Percentiles rank a stretch among this genome's conserved stretches.
phyloP scores from a whole-genome alignment of 306 rosid genomes.

The Rosa multiflora region DNA sequence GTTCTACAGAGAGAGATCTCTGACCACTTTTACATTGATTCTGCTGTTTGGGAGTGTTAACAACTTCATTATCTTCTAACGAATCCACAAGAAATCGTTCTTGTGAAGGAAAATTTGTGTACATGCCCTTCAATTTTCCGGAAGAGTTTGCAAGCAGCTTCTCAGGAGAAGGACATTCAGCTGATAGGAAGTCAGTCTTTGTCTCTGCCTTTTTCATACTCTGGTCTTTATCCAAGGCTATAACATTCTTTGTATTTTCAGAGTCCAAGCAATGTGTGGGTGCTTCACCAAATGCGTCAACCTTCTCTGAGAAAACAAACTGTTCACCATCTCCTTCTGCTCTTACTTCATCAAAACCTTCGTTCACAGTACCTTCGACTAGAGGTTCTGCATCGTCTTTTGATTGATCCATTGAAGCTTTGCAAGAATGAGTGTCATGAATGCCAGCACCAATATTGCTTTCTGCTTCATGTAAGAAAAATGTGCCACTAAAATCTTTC shows the following conservation, averaged over 20 bases:
- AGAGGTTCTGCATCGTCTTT: conserved; percentile 24
- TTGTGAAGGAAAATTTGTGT: conserved; percentile 19
- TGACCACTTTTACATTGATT: conserved; percentile 33
- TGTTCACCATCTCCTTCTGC: conserved; percentile 23
- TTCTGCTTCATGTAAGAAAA: conserved; percentile 20
- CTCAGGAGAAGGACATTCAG: conserved; percentile 23
- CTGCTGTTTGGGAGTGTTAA: conserved; percentile 23
- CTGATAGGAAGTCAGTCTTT: conserved; percentile 16
- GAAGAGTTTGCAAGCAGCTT: conserved; percentile 32
- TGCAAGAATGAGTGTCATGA: conserved; percentile 22
- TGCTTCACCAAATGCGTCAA: conserved; percentile 21
- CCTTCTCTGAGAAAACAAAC: conserved; percentile 29
- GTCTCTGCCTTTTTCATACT: conserved; percentile 23
- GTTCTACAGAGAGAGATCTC: conserved; percentile 24
- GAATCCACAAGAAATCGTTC: conserved; percentile 34
- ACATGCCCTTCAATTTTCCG: conserved; percentile 31
- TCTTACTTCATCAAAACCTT: conserved; percentile 11
- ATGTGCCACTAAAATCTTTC: conserved; percentile 13
- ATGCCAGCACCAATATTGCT: conserved; percentile 15
- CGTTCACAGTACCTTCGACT: conserved; percentile 16
- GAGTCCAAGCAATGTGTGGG: conserved; percentile 22
- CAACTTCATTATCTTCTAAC: conserved; percentile 23
- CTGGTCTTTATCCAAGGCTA: conserved; percentile 32
- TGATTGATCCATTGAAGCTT: conserved; percentile 23
- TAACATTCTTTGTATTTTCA: conserved; percentile 2